These are phyloP conservation scores for Wickerhamomyces sp. DNA, from an alignment of 1,139 yeast genomes.

Conservation along the genomic window DNA sequence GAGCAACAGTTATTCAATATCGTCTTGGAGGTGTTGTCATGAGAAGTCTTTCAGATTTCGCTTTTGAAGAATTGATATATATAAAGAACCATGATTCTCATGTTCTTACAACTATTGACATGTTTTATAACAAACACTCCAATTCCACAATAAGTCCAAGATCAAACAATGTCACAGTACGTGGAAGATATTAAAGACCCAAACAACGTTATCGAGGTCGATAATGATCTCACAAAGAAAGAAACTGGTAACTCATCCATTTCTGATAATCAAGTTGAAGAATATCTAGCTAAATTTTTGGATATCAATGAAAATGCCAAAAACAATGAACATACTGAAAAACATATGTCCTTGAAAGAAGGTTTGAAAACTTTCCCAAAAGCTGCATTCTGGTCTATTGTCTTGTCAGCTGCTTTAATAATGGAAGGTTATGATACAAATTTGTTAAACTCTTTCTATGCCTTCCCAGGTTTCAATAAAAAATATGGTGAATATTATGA, in stretches of 20 bases:
- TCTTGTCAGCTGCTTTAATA: conserved; percentile 31
- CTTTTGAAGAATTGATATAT: too few species aligned
- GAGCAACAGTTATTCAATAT: too few species aligned
- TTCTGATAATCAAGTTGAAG: conserved; percentile 27
- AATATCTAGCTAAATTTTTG: conserved; percentile 35
- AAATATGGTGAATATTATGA: conserved; percentile 15
- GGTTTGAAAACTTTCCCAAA: conserved; percentile 21
- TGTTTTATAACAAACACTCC: not conserved
- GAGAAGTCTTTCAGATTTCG: too few species aligned
- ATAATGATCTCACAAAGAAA: not conserved
- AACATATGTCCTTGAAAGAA: conserved; percentile 1
- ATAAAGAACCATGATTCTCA: too few species aligned
- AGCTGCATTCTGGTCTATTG: conserved; percentile 35
- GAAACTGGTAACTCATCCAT: not conserved
- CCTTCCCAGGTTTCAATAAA: conserved; percentile 19
- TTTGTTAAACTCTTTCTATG: conserved; percentile 27
- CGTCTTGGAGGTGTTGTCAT: too few species aligned
- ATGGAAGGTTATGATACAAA: conserved; percentile 38
- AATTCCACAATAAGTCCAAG: not conserved
- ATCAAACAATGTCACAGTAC: not conserved
- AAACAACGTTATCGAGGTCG: not conserved
- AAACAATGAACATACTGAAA: conserved; percentile 2
- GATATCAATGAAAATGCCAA: conserved; percentile 33
- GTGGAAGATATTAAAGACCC: conserved; percentile 1
- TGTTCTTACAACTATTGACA: too few species aligned